These are phyloP conservation scores for Colletotrichum lentis DNA, from an alignment of 2,329 filamentous ascomycete species.

Conservation along the genomic window DNA sequence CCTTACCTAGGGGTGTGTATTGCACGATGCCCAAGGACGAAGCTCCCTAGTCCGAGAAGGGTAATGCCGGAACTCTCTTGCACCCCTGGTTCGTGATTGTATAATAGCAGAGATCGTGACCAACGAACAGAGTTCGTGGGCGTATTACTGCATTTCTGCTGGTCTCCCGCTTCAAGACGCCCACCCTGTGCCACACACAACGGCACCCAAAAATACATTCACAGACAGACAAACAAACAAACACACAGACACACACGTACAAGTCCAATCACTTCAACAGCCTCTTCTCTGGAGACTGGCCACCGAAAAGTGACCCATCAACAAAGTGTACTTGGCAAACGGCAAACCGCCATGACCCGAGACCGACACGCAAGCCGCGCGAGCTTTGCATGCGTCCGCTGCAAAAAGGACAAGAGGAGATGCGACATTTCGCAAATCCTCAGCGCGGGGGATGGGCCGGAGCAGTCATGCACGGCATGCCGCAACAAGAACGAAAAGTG, in stretches of 20 bases:
- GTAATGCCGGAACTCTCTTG: slow-evolving; percentile 14
- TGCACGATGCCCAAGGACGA: neutral
- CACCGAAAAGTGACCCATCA: neutral
- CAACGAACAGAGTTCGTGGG: slow-evolving; percentile 7
- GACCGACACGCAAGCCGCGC: slow-evolving; percentile 34
- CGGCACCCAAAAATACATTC: neutral
- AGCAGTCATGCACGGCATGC: slow-evolving; percentile 29
- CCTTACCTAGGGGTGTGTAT: slow-evolving; percentile 2
- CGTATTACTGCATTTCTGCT: neutral
- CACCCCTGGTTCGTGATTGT: neutral
- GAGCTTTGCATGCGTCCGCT: slow-evolving; percentile 33
- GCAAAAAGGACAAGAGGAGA: slow-evolving; percentile 35
- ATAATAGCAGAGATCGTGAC: slow-evolving; percentile 19
- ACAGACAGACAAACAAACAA: neutral
- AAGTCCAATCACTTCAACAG: neutral
- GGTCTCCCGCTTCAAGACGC: neutral
- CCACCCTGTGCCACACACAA: neutral
- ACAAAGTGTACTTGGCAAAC: no score
- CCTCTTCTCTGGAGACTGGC: no score
- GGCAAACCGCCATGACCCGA: slow-evolving; percentile 16
- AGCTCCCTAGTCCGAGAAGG: slow-evolving; percentile 20
- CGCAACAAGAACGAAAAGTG: slow-evolving; percentile 35
- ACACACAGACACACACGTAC: neutral
- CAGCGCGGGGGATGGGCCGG: slow-evolving; percentile 4
- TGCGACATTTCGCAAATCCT: slow-evolving; percentile 34